These are phyloP conservation scores for Hanseniaspora guilliermondii DNA, from an alignment of 805 yeast genomes.

Conservation along the genomic window DNA sequence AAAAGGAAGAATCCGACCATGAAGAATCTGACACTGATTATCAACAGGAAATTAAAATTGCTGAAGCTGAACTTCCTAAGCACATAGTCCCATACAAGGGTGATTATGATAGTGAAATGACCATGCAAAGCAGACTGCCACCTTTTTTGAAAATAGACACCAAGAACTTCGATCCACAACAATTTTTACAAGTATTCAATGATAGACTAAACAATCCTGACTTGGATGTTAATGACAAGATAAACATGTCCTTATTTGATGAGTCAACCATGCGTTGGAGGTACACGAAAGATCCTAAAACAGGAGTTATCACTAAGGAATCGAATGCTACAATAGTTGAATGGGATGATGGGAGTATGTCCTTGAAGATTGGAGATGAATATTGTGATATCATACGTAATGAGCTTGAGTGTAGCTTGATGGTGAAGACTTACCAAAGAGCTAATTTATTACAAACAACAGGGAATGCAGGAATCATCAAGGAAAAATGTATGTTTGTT, in stretches of 20 bases:
- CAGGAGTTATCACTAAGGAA: conserved; percentile 60
- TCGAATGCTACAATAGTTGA: conserved; percentile 80
- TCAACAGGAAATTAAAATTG: conserved; percentile 28
- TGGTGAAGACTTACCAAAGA: conserved; percentile 58
- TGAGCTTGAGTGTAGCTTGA: conserved; percentile 55
- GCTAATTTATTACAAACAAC: conserved; percentile 52
- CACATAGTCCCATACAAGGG: conserved; percentile 37
- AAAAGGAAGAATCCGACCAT: conserved; percentile 21
- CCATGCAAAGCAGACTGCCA: conserved; percentile 52
- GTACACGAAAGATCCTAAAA: conserved; percentile 60
- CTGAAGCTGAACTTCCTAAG: conserved; percentile 30
- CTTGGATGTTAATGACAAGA: conserved; percentile 36
- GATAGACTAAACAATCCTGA: conserved; percentile 27
- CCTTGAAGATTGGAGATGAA: conserved; percentile 79
- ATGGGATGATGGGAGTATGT: conserved; percentile 88
- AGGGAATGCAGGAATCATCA: conserved; percentile 46
- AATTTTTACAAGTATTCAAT: conserved; percentile 41
- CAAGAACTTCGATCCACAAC: conserved; percentile 70
- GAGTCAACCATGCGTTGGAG: conserved; percentile 92
- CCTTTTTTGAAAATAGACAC: conserved; percentile 74
- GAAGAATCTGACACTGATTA: conserved; percentile 20
- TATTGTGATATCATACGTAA: conserved; percentile 63
- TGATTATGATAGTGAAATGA: conserved; percentile 31
- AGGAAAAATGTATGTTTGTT: conserved; percentile 56
- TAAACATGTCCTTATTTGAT: conserved; percentile 54